Conservation (phyloP, 768 basidiomycete species). For the Rhodotorula toruloides region DNA sequence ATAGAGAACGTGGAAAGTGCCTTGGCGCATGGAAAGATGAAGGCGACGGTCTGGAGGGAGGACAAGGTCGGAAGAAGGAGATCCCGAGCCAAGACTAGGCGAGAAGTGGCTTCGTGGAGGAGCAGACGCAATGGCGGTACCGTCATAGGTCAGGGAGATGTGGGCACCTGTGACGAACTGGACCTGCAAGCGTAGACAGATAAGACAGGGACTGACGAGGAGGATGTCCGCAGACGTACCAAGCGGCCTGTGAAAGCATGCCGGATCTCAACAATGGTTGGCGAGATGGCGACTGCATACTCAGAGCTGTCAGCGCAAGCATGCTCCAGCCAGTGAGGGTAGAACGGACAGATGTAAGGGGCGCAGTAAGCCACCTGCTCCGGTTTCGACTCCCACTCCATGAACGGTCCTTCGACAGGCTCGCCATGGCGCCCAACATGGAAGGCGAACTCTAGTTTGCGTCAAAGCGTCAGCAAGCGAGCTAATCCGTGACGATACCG, state of each 20-base stretch:
- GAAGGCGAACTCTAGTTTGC: constrained; percentile 59
- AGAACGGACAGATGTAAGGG: constrained; percentile 58
- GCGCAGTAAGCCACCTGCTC: constrained; percentile 83
- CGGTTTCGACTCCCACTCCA: constrained; percentile 93
- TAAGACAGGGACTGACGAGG: too few species aligned
- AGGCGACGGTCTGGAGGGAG: constrained; percentile 7
- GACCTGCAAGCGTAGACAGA: constrained; percentile 33
- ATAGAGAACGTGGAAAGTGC: constrained; percentile 15
- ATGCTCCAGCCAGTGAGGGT: background rate
- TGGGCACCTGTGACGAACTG: constrained; percentile 79
- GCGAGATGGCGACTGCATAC: constrained; percentile 39
- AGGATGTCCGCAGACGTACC: constrained; percentile 33
- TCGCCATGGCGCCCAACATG: constrained; percentile 82
- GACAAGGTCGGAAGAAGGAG: background rate
- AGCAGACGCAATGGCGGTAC: constrained; percentile 43
- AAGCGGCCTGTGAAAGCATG: constrained; percentile 62
- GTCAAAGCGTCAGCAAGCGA: background rate
- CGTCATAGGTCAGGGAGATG: constrained; percentile 85
- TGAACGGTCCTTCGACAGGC: constrained; percentile 46
- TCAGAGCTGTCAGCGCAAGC: background rate
- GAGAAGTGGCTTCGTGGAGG: background rate
- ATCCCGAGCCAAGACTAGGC: too few species aligned
- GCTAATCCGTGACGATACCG: background rate
- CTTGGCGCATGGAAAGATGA: constrained; percentile 15
- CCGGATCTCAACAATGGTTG: constrained; percentile 40